phyloP scores from a whole-genome alignment of 2,329 filamentous ascomycete genomes.

The Botryotinia globosa region DNA sequence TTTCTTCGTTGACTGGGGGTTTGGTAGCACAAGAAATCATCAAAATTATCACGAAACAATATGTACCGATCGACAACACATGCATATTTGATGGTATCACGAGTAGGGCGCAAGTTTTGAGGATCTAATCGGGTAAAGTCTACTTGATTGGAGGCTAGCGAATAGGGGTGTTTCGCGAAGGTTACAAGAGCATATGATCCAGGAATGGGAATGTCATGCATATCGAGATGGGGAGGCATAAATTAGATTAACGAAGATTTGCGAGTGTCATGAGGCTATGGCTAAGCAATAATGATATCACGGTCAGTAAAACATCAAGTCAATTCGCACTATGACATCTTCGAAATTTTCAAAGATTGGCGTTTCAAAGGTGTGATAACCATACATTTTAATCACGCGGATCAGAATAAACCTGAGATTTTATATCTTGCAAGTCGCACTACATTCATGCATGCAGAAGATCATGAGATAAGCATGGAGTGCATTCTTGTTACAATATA shows the following conservation, averaged over 20 bases:
- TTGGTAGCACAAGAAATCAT: constrained; percentile 97
- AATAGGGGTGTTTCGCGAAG: constrained; percentile 3
- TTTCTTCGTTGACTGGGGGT: constrained; percentile 81
- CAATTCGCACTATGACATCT: not conserved
- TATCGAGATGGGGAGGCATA: not conserved
- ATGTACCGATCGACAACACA: constrained; percentile 68
- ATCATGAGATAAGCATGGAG: not conserved
- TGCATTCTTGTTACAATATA: not conserved
- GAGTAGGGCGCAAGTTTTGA: constrained; percentile 37
- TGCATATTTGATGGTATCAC: constrained; percentile 67
- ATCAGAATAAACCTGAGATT: not conserved
- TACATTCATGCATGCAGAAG: not conserved
- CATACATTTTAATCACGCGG: not conserved
- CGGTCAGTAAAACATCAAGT: not conserved
- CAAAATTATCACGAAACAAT: constrained; percentile 77
- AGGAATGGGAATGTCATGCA: not conserved
- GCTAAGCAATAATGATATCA: not conserved
- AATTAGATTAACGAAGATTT: constrained; percentile 11
- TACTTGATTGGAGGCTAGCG: not conserved
- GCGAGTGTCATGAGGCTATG: not conserved
- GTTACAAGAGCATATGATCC: not conserved
- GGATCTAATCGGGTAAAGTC: constrained; percentile 27
- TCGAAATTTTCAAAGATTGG: not conserved
- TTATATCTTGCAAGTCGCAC: not conserved
- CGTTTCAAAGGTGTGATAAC: not conserved